Percentiles rank a stretch among this genome's conserved stretches.
These are phyloP conservation scores for Ascochyta rabiei DNA, from an alignment of 2,329 filamentous ascomycete genomes.

Conservation along the genomic window DNA sequence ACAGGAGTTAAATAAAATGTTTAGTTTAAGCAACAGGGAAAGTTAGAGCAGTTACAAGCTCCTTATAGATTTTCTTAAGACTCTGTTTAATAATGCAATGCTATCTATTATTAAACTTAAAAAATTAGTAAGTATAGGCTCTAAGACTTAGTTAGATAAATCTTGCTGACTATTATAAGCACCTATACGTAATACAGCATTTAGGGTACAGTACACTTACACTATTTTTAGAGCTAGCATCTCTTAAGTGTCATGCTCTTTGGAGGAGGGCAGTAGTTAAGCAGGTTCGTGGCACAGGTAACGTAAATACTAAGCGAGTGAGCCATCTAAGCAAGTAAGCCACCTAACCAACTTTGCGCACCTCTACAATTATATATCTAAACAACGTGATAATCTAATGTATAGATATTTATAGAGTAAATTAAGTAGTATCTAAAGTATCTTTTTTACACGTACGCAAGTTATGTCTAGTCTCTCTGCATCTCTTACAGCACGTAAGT, in stretches of 20 bases:
- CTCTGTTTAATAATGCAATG: constrained; percentile 13
- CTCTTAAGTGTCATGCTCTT: constrained; percentile 16
- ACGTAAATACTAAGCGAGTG: too few relatives aligned
- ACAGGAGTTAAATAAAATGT: constrained; percentile 15
- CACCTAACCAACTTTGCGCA: constrained; percentile 9
- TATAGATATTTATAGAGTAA: constrained; percentile 16
- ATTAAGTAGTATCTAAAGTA: constrained; percentile 20
- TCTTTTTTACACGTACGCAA: constrained; percentile 17
- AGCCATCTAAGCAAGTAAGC: constrained; percentile 6
- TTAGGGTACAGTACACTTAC: neutral
- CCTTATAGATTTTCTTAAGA: constrained; percentile 20
- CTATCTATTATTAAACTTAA: constrained; percentile 11
- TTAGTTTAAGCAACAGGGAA: constrained; percentile 15
- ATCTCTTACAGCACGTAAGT: neutral
- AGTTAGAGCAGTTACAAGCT: constrained; percentile 19
- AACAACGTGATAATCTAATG: constrained; percentile 14
- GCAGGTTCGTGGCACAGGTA: neutral
- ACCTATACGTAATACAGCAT: constrained; percentile 11
- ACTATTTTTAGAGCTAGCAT: constrained; percentile 12
- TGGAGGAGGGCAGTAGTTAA: constrained; percentile 8
- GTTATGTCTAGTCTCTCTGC: constrained; percentile 20
- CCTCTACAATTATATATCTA: constrained; percentile 13
- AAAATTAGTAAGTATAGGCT: neutral
- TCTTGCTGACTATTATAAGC: constrained; percentile 1
- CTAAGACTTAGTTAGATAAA: neutral